Base-by-base conservation (phyloP, 768 basidiomycete species). In the Cystofilobasidium capitatum region DNA sequence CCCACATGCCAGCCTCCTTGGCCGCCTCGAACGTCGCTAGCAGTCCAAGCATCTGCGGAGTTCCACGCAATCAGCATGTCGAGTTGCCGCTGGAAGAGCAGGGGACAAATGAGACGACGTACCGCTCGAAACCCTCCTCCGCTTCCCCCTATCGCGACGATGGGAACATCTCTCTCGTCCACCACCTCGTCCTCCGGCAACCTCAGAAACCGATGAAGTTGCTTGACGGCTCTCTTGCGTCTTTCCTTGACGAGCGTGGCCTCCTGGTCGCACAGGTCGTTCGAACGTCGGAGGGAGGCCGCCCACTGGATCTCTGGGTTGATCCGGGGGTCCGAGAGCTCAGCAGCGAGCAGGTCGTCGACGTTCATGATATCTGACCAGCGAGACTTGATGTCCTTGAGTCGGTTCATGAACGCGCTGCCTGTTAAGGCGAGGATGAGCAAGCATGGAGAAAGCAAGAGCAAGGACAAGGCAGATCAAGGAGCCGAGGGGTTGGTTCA, bases 1-100 rank as follows among this genome's bases (percentile, higher is more conserved):
- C 70, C 70, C 70, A 70, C 65, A 70, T 66, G 24, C 62, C 70
- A 20, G 61, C 65, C 37, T 70, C 70, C 45, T 70, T 70, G 22
- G 55, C 65, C 22, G 70, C 59, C 47, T 65, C 65, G 51, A 70
- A 62, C 16, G 64, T 66, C 0, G 65, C 61, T 3, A 67, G 33
- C 13, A 70, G 45, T 7, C 70, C 70, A 26, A 62, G 40, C 59
- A 57, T 55, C 45, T 59, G 51, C 17, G 24, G 22, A 33, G 55
- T 26, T 4, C n/a, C 13, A 58, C 17, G 37, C 37, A 47, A 36
- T 59, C 29, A 37, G 44, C 60, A 29, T 35, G 10, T 17, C 17
- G 26, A 6, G 10, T 13, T 24, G 22, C 6, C 7, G 0, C 29
- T 22, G 7, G 26, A 24, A 10, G 2, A 3, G 20, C 0, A 54